Base-by-base conservation (phyloP, 2,329 filamentous ascomycete species). In the Sclerotinia minor region DNA sequence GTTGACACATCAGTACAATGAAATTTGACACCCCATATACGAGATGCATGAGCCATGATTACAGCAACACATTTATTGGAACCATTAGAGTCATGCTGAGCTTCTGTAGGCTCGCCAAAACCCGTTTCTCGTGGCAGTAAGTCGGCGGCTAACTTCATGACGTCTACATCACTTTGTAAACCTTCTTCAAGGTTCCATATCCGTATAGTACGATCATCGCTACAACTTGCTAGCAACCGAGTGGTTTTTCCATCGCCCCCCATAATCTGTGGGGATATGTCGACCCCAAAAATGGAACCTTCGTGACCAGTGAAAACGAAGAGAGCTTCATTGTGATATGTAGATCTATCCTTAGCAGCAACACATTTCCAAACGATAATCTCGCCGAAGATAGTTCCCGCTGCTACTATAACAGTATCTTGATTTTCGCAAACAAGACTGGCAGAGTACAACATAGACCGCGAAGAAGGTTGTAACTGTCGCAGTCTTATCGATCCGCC, bases 341-440 rank as follows among this genome's bases (percentile, higher is more conserved):
- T 59, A 21, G 52, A 35, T 7, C 55, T 67, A 4, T 68, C 58
- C 41, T 67, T 38, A 2, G 72, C 70, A n/a, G 83, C 73, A 58
- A 80, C 79, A 73, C 87, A 93, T 71, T 89, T 91, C 95, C 95
- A 98, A 21, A 96, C 85, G 49, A 97, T 83, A 8, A 99, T 91
- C 78, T 98, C 94, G 3, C 95, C 95, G 79, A 98, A 98, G 1
- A 94, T 93, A 0, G 95, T 98, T 1, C 95, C 95, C 3, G 91
- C 91, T 8, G 92, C 92, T 63, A 97, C 85, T 26, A 97, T 83
- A 57, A 96, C 81, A 64, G 82, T 81, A 55, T 82, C 81, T 7
- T 78, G 65, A 8, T 83, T 83, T 9, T 88, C 79, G 84, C 89
- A 92, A 50, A 83, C 79, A 24, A 96, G 78, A 74, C 91, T 87